A percentile compares a stretch with the other conserved stretches of the same genome.
These are phyloP conservation scores for Cryptococcus hybrid DNA, from an alignment of 1,284 basidiomycete species.

Conservation along the genomic window DNA sequence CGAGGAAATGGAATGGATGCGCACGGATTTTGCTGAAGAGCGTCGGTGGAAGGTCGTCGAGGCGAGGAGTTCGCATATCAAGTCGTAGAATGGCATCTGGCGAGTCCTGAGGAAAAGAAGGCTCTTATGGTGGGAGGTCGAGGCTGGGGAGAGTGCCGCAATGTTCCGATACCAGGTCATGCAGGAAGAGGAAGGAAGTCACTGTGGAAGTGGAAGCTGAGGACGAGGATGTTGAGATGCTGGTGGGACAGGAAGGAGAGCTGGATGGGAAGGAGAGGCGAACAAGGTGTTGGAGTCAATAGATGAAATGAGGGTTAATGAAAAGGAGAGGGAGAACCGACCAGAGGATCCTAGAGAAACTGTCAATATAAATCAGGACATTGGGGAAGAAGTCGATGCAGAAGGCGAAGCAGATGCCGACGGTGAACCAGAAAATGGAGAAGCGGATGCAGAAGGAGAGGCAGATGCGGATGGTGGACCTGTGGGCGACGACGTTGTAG, in stretches of 20 bases:
- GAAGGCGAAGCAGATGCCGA: constrained; percentile 38
- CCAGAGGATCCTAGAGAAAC: neutral
- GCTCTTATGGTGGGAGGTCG: constrained; percentile 57
- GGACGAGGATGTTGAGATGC: constrained; percentile 45
- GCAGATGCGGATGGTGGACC: constrained; percentile 30
- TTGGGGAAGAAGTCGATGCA: neutral
- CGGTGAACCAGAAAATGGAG: constrained; percentile 11
- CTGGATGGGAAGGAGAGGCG: constrained; percentile 15
- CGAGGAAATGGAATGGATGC: constrained; percentile 99
- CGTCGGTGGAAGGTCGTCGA: constrained; percentile 86
- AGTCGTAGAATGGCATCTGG: constrained; percentile 83
- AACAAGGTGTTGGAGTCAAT: constrained; percentile 38
- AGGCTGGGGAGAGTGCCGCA: constrained; percentile 37
- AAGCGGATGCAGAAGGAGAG: constrained; percentile 36
- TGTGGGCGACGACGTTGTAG: constrained; percentile 31
- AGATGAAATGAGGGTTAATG: constrained; percentile 19
- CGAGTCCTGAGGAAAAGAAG: constrained; percentile 64
- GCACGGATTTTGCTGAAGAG: constrained; percentile 92
- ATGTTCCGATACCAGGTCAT: constrained; percentile 28
- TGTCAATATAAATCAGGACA: constrained; percentile 9
- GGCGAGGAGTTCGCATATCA: constrained; percentile 83
- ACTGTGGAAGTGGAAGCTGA: constrained; percentile 18
- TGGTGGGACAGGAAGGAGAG: constrained; percentile 29
- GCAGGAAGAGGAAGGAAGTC: constrained; percentile 5
- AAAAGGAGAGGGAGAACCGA: constrained; percentile 10